Percentiles rank a stretch among this genome's conserved stretches.
Evolutionary conservation across 2,329 filamentous ascomycete genomes (phyloP).

Genomic region (Botrytis squamosa): DNA sequence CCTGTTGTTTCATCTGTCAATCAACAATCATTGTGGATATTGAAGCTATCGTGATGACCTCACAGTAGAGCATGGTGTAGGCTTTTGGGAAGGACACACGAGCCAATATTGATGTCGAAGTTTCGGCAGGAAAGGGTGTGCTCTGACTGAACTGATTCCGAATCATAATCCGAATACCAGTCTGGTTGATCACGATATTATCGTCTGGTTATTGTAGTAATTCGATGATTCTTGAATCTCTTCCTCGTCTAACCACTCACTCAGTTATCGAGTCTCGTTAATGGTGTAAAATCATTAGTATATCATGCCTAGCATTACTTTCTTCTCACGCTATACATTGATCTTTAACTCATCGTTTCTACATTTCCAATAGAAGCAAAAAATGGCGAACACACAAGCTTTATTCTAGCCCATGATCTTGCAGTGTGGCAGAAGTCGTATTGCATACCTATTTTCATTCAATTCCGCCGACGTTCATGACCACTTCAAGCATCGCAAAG

Average conservation of each 20-base stretch:
- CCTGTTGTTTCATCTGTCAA: not conserved
- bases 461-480: not conserved
- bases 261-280: no score
- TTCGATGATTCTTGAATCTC: not conserved
- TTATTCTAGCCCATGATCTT: fast-evolving
- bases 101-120: conserved; percentile 15
- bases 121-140: not conserved
- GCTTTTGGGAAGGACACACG: conserved; percentile 13
- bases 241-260: not conserved
- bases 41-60: conserved; percentile 11
- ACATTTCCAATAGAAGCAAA: not conserved
- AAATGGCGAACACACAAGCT: not conserved
- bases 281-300: not conserved
- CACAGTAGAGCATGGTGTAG: conserved; percentile 16
- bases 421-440: not conserved
- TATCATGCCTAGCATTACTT: not conserved
- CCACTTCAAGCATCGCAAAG: fast-evolving
- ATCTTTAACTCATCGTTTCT: not conserved
- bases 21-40: conserved; percentile 5
- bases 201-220: not conserved
- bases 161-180: not conserved
- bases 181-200: not conserved
- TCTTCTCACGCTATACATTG: not conserved
- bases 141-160: no score
- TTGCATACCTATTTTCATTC: not conserved